These are phyloP conservation scores for Penicillium polonicum DNA, from an alignment of 2,329 filamentous ascomycete genomes.

Conservation along the genomic window DNA sequence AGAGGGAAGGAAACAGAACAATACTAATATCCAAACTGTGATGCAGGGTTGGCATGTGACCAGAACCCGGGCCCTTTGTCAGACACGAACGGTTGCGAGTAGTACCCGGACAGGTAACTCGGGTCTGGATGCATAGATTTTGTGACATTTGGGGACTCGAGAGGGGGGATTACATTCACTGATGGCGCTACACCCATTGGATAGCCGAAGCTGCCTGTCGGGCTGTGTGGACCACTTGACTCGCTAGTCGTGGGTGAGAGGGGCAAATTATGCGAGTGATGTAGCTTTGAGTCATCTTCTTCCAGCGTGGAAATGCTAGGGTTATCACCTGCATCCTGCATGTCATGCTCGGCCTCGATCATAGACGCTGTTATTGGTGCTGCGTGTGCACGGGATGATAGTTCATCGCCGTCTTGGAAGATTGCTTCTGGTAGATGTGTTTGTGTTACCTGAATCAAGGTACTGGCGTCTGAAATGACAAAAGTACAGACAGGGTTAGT, in stretches of 20 bases:
- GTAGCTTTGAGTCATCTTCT: slow-evolving; percentile 5
- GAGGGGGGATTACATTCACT: slow-evolving; percentile 13
- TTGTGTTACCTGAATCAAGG: slow-evolving; percentile 20
- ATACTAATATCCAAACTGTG: slow-evolving; percentile 21
- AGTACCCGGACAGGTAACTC: slow-evolving; percentile 17
- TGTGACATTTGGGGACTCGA: slow-evolving; percentile 2
- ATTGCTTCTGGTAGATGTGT: slow-evolving; percentile 21
- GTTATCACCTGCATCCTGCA: slow-evolving; percentile 2
- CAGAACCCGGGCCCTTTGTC: slow-evolving; percentile 19
- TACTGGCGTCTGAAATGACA: slow-evolving; percentile 17
- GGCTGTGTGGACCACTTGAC: slow-evolving; percentile 24
- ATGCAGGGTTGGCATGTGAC: slow-evolving; percentile 10
- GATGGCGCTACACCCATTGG: slow-evolving; percentile 7
- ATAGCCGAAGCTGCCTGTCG: slow-evolving; percentile 16
- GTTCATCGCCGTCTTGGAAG: slow-evolving; percentile 11
- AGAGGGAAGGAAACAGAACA: neutral
- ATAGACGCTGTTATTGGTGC: slow-evolving; percentile 3
- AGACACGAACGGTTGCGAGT: slow-evolving; percentile 14
- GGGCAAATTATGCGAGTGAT: slow-evolving; percentile 8
- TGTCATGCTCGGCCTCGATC: slow-evolving; percentile 3
- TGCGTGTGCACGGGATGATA: slow-evolving; percentile 7
- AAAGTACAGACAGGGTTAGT: neutral
- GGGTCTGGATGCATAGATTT: slow-evolving; percentile 16
- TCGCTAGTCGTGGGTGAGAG: slow-evolving; percentile 24
- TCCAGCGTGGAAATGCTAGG: slow-evolving; percentile 1